Conservation (phyloP, 495 filamentous ascomycete genomes). For the Aspergillus asperescens region DNA sequence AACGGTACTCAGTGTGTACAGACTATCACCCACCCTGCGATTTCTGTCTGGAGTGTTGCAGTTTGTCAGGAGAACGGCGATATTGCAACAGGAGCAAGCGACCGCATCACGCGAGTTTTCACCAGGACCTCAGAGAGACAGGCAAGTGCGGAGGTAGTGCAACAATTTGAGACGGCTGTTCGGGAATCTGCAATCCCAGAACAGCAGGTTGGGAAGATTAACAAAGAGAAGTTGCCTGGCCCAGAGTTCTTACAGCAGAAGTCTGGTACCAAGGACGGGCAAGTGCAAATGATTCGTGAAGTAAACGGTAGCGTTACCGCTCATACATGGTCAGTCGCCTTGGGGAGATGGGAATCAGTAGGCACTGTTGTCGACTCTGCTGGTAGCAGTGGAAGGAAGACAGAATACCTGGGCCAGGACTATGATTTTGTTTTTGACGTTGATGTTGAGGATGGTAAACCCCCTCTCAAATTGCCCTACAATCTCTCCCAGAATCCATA, state of each 20-base stretch:
- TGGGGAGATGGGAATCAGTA: constrained; percentile 72
- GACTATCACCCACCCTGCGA: constrained; percentile 95
- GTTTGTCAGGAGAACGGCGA: constrained; percentile 77
- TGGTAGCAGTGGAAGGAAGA: constrained; percentile 72
- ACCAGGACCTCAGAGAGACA: constrained; percentile 65
- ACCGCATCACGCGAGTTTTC: constrained; percentile 81
- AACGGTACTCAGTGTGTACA: constrained; percentile 75
- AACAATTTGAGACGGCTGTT: constrained; percentile 74
- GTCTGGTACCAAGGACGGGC: constrained; percentile 85
- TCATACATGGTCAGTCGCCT: constrained; percentile 69
- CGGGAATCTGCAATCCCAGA: constrained; percentile 79
- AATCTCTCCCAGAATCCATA: constrained; percentile 92
- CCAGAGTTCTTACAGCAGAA: constrained; percentile 76
- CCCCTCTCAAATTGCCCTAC: constrained; percentile 87
- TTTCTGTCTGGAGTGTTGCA: constrained; percentile 91
- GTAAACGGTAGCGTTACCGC: constrained; percentile 71
- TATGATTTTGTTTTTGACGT: constrained; percentile 99
- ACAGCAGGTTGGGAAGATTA: constrained; percentile 71
- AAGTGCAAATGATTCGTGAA: constrained; percentile 86
- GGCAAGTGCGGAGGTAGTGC: constrained; percentile 53
- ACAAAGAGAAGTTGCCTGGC: constrained; percentile 85
- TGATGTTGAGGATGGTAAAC: constrained; percentile 93
- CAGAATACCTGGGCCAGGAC: constrained; percentile 72
- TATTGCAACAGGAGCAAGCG: constrained; percentile 88
- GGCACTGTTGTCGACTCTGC: constrained; percentile 90